Evolutionary conservation across 2,329 filamentous ascomycete species (phyloP).

Genomic region (Xylaria digitata): DNA sequence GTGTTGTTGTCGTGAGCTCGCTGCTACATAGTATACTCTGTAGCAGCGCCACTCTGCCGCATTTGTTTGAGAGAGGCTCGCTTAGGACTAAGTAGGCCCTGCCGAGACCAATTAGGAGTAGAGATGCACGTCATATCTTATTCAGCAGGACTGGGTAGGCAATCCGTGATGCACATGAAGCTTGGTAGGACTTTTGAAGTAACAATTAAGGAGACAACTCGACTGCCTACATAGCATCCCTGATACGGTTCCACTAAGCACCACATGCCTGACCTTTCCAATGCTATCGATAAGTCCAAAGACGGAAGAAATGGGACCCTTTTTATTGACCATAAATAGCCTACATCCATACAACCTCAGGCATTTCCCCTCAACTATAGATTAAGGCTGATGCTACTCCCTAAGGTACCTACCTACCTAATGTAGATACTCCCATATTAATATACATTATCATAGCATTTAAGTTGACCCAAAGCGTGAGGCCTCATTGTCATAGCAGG

Average conservation of each 20-base stretch:
- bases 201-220: too few relatives aligned
- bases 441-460: background rate
- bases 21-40: background rate
- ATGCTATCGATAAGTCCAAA: slow-evolving; percentile 9
- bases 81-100: slow-evolving; percentile 16
- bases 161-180: slow-evolving; percentile 21
- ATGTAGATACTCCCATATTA: too few relatives aligned
- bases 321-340: too few relatives aligned
- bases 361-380: too few relatives aligned
- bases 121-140: background rate
- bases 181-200: slow-evolving; percentile 29
- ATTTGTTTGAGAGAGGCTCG: background rate
- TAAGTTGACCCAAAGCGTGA: background rate
- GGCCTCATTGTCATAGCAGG: too few relatives aligned
- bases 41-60: slow-evolving; percentile 7
- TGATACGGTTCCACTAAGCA: too few relatives aligned
- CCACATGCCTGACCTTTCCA: background rate
- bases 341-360: too few relatives aligned
- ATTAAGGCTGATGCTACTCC: too few relatives aligned
- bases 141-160: slow-evolving; percentile 19
- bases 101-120: background rate
- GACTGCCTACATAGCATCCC: too few relatives aligned
- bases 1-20: slow-evolving; percentile 16
- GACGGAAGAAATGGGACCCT: background rate
- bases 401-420: too few relatives aligned